Base-by-base conservation (phyloP, 2,329 filamentous ascomycete genomes). In the Penicillium sp. region DNA sequence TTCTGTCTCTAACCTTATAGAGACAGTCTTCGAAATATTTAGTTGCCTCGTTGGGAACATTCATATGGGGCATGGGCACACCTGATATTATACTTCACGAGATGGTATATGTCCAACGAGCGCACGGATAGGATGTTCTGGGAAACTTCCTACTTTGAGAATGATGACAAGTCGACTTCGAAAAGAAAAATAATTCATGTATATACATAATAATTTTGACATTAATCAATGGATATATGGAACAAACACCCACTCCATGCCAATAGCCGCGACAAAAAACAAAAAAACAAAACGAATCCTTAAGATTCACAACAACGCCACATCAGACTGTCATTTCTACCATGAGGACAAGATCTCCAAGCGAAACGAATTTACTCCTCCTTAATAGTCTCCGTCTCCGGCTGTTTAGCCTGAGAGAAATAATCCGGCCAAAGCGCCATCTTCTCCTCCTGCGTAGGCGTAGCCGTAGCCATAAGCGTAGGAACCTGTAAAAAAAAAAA, bases 401-500 rank as follows among this genome's bases (percentile, higher is more conserved):
- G 69, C 27, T 18, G 9, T 11, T 9, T 39, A 26, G 46, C 46
- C 56, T 80, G 72, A 5, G 79, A 77, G 61, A 84, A 84, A 8
- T 78, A 74, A 64, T 85, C 80, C 0, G 84, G 84, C 84, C 83
- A 86, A 40, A 85, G 70, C 61, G 85, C 82, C 74, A 83, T 81
- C 73, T 81, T 83, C 68, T 86, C 83, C 63, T 86, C 84, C 26
- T 74, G 76, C 1, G 73, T 71, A 1, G 84, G 83, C 2, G 79
- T 81, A 50, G 78, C 74, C 43, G 77, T 76, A 14, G 60, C 59
- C 60, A 80, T 73, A 46, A 81, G 78, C 16, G 75, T 66, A 3
- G 81, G 80, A 41, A 80, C 61, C 68, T 70, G 8, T 7, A 29
- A 23, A 3, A 51, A 45, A 3, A 51, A 43, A 10, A 27, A 41